Evolutionary conservation across 768 basidiomycete genomes (phyloP).

Genomic region (Termitomyces sp.): DNA sequence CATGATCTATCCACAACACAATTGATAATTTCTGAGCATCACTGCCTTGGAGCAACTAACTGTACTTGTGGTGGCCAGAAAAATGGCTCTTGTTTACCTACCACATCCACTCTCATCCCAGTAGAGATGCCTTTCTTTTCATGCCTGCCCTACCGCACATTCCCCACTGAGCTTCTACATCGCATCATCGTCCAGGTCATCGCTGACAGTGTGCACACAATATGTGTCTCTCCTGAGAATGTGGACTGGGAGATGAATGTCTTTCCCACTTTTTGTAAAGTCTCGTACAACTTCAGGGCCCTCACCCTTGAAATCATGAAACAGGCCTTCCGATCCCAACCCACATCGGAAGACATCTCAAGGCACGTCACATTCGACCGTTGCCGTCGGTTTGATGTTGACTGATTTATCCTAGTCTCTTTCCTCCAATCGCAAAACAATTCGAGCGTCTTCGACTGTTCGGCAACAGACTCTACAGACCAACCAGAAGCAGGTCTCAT

Average conservation of each 20-base stretch:
- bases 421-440: slow-evolving; percentile 7
- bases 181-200: slow-evolving; percentile 28
- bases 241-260: slow-evolving; percentile 30
- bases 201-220: slow-evolving; percentile 28
- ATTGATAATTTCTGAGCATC: not conserved
- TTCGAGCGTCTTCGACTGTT: slow-evolving; percentile 17
- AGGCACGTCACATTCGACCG: slow-evolving; percentile 10
- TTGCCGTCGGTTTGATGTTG: not conserved
- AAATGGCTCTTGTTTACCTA: not conserved
- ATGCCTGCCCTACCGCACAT: not conserved
- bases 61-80: not conserved
- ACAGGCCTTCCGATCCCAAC: slow-evolving; percentile 26
- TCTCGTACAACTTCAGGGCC: slow-evolving; percentile 29
- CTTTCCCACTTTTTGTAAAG: slow-evolving; percentile 26
- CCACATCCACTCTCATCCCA: not conserved
- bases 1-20: too few species aligned
- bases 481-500: slow-evolving; percentile 15
- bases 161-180: slow-evolving; percentile 36
- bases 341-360: not conserved
- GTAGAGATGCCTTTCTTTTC: not conserved
- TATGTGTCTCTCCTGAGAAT: slow-evolving; percentile 26
- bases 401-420: slow-evolving; percentile 2
- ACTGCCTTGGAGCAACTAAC: not conserved
- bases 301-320: slow-evolving; percentile 28
- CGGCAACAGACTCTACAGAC: slow-evolving; percentile 20